phyloP scores from a whole-genome alignment of 139 green algal species.

The Chlorella sp. region DNA sequence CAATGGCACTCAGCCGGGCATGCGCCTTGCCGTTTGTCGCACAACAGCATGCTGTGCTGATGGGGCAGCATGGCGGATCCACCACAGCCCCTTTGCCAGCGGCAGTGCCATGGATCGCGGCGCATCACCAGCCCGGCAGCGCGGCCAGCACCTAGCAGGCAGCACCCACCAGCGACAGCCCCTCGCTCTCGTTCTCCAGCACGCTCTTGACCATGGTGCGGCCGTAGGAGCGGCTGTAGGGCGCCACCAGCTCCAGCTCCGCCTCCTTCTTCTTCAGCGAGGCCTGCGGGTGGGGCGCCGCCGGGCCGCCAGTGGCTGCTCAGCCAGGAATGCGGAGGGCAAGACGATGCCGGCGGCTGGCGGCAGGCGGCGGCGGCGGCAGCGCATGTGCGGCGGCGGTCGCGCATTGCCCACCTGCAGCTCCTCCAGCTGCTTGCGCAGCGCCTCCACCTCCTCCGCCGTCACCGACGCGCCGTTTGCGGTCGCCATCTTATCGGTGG shows the following conservation, averaged over 20 bases:
- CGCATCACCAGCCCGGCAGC: no score
- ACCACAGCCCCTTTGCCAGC: no score
- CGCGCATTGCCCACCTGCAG: constrained; percentile 54
- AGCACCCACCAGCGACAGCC: constrained; percentile 68
- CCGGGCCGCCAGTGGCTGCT: background rate
- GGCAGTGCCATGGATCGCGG: no score
- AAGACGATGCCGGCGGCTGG: no score
- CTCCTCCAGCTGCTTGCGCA: constrained; percentile 57
- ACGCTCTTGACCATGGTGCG: constrained; percentile 73
- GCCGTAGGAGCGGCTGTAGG: constrained; percentile 62
- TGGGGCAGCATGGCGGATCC: no score
- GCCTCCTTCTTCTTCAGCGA: constrained; percentile 53
- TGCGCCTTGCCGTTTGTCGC: no score
- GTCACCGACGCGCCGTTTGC: constrained; percentile 26
- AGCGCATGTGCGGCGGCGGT: background rate
- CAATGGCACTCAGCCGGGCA: no score
- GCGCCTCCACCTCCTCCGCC: constrained; percentile 51
- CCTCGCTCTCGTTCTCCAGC: constrained; percentile 66
- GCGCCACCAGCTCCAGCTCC: constrained; percentile 47
- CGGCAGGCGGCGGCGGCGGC: background rate
- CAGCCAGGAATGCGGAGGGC: background rate
- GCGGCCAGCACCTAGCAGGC: no score
- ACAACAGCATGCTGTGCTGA: no score
- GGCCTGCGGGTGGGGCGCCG: constrained; percentile 12
- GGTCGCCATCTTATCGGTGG: constrained; percentile 32